Evolutionary conservation across 2,329 filamentous ascomycete genomes (phyloP).

Genomic region (Fusarium lateritium): DNA sequence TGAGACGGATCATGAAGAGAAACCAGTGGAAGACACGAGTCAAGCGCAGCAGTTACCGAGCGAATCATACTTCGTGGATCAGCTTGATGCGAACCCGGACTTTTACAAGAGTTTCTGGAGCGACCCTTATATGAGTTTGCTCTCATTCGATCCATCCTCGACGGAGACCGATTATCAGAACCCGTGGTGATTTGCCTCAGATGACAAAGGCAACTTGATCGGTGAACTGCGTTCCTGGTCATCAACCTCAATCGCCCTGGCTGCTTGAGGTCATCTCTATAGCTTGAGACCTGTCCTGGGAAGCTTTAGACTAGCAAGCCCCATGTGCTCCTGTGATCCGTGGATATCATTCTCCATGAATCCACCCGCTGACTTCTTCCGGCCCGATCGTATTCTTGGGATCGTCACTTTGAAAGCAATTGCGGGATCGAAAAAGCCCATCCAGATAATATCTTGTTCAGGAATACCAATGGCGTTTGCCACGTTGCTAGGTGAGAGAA

Average conservation of each 20-base stretch:
- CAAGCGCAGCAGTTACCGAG: background rate
- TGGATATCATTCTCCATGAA: conserved; percentile 48
- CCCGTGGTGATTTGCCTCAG: background rate
- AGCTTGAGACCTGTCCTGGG: background rate
- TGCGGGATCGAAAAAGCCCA: conserved; percentile 61
- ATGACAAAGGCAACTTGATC: too few species aligned
- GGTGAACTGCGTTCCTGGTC: too few species aligned
- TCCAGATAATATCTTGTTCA: conserved; percentile 54
- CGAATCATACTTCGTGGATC: background rate
- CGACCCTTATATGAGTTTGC: conserved; percentile 30
- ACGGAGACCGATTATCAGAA: conserved; percentile 1
- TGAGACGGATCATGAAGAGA: background rate
- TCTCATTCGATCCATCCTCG: conserved; percentile 23
- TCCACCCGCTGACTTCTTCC: conserved; percentile 32
- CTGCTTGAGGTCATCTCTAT: background rate
- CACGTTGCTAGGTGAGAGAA: conserved; percentile 30
- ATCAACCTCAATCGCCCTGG: too few species aligned
- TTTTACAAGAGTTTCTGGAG: conserved; percentile 34
- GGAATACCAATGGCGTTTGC: conserved; percentile 46
- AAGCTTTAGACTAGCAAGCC: conserved; percentile 29
- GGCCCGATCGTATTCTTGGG: conserved; percentile 26
- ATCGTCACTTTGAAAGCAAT: conserved; percentile 60
- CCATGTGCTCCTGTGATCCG: conserved; percentile 43
- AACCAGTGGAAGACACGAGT: too few species aligned
- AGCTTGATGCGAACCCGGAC: conserved; percentile 9